These are phyloP conservation scores for Fusarium luffae DNA, from an alignment of 2,329 filamentous ascomycete genomes.

Conservation along the genomic window DNA sequence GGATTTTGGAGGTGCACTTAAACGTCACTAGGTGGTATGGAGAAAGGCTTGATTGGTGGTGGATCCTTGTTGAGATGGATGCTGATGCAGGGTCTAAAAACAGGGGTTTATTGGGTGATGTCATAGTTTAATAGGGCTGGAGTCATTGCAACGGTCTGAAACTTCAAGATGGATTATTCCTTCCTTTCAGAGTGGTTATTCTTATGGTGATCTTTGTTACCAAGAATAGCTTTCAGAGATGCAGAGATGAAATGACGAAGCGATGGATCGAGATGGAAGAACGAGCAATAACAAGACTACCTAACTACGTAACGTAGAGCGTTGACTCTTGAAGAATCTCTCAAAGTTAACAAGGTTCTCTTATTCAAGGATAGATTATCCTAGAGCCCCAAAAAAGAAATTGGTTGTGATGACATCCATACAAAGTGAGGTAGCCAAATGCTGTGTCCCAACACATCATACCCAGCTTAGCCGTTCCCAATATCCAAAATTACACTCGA, in stretches of 20 bases:
- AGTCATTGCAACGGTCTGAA: not conserved
- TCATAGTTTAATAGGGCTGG: slow-evolving; percentile 32
- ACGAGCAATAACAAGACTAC: not conserved
- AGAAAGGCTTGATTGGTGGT: slow-evolving; percentile 28
- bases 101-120: slow-evolving; percentile 37
- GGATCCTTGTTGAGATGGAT: not conserved
- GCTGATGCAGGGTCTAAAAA: slow-evolving; percentile 35
- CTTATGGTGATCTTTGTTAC: not conserved
- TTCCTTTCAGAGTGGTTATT: not conserved
- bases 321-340: not conserved
- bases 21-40: slow-evolving; percentile 38
- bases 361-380: not conserved
- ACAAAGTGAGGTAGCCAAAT: not conserved
- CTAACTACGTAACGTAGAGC: not conserved
- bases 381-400: too few relatives aligned
- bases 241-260: not conserved
- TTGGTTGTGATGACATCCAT: not conserved
- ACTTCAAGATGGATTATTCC: not conserved
- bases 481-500: slow-evolving; percentile 10
- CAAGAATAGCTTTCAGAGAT: not conserved
- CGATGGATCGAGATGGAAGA: not conserved
- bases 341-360: not conserved
- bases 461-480: not conserved
- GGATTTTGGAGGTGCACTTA: slow-evolving; percentile 14
- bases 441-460: not conserved